Evolutionary conservation across 441 rosid genomes (phyloP), one percentile per base, ranked within the genome.

Genomic region (Eruca vesicaria): DNA sequence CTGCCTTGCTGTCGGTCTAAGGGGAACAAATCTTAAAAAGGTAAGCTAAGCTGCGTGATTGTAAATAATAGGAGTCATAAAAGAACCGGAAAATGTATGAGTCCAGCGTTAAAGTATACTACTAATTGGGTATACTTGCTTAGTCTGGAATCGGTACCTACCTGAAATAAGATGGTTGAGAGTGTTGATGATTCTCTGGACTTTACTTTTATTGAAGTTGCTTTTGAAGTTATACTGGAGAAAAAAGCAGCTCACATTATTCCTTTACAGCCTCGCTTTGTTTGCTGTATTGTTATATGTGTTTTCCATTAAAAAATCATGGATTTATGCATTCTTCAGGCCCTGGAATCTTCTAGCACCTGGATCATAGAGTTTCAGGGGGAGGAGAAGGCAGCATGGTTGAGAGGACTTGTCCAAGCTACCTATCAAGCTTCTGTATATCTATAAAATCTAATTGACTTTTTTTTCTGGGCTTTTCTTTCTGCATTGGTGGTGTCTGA

Each of bases 361-460:
- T 94, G 96, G 98, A 85, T 96, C 67, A 83, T 96, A 72, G 97
- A 89, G 82, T 92, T 94, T 83, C 87, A 59, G 66, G 82, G 84
- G 79, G 91, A 88, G 77, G 95, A 88, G 71, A 96, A 94, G 84
- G 78, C 81, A 38, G 81, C 85, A 72, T 96, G 99, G 99, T 78
- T 90, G 78, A 92, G 89, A 81, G 93, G 90, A 81, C 98, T 96
- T 70, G 69, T 88, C 67, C 97, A 82, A 83, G 93, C 98, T 77
- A 96, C 94, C 61, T 94, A 94, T 84, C 94, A 85, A 87, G 98
- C 99, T 84, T 96, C 99, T 73, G 99, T 96, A 94, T 63, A 78
- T 74, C 58, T 68, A 60, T 60, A 15, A 79, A 62, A 58, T 23
- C 63, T 20, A 66, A 18, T 55, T 45, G 15, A 35, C 32, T 36